Evolutionary conservation across 2,329 filamentous ascomycete genomes (phyloP).

Genomic region (Amphichorda felina): DNA sequence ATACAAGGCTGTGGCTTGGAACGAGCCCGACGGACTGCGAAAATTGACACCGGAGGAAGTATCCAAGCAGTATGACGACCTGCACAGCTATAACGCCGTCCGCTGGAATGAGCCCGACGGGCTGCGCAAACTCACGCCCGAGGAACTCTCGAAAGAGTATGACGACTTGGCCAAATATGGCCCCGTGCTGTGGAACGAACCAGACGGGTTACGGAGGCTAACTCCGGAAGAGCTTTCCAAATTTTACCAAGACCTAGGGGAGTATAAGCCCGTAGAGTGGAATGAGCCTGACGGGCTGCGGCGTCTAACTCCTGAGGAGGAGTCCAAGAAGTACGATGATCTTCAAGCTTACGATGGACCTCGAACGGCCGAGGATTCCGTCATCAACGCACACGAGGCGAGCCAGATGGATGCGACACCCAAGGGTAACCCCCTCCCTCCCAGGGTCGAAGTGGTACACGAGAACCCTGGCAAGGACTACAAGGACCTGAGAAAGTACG

Average conservation of each 20-base stretch:
- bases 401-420: conserved; percentile 14
- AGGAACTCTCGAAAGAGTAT: conserved; percentile 15
- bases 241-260: conserved; percentile 24
- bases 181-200: conserved; percentile 14
- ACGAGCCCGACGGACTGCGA: conserved; percentile 12
- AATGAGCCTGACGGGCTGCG: conserved; percentile 21
- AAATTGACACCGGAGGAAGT: conserved; percentile 16
- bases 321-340: conserved; percentile 23
- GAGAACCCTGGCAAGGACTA: conserved; percentile 20
- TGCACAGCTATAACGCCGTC: conserved; percentile 15
- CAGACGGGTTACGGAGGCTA: conserved; percentile 9
- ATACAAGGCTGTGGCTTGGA: conserved; percentile 13
- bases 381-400: conserved; percentile 14
- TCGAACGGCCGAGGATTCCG: conserved; percentile 19
- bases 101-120: conserved; percentile 15
- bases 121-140: conserved; percentile 9
- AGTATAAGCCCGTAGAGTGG: conserved; percentile 20
- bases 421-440: conserved; percentile 23
- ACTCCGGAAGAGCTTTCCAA: conserved; percentile 21
- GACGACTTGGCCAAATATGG: conserved; percentile 19
- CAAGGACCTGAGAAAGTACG: conserved; percentile 14
- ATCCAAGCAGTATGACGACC: conserved; percentile 18
- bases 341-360: conserved; percentile 20
- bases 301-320: conserved; percentile 15
- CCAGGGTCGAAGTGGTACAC: conserved; percentile 17